A percentile compares a stretch with the other conserved stretches of the same genome.
Conservation (phyloP, 805 yeast species). For the Ogataea pignaliae region DNA sequence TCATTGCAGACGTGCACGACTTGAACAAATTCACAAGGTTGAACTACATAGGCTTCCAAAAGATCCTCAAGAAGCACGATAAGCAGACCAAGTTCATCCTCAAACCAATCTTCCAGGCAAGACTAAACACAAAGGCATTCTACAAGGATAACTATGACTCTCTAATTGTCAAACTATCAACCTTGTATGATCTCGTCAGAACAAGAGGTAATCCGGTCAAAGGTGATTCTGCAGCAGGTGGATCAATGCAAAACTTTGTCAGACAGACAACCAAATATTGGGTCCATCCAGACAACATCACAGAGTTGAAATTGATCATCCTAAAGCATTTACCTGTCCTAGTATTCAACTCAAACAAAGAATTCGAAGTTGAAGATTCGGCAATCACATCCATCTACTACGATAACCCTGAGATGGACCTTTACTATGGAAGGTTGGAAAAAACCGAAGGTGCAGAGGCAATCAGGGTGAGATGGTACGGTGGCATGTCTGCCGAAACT, state of each 20-base stretch:
- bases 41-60: conserved; percentile 96
- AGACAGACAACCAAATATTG: conserved; percentile 98
- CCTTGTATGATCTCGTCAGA: conserved; percentile 85
- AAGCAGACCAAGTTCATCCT: conserved; percentile 76
- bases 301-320: conserved; percentile 88
- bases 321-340: conserved; percentile 94
- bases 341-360: conserved; percentile 94
- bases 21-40: conserved; percentile 89
- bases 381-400: conserved; percentile 97
- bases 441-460: conserved; percentile 99
- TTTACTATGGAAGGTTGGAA: conserved; percentile 89
- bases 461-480: conserved; percentile 97
- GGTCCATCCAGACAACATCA: conserved; percentile 98
- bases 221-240: conserved; percentile 98
- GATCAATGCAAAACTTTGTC: conserved; percentile 94
- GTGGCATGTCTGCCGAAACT: conserved; percentile 91
- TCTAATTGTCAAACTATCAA: conserved; percentile 83
- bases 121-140: conserved; percentile 91
- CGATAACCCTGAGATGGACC: conserved; percentile 83
- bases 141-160: conserved; percentile 92
- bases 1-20: conserved; percentile 96
- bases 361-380: conserved; percentile 88
- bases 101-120: conserved; percentile 88
- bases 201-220: conserved; percentile 93
- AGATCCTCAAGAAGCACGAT: conserved; percentile 94